Conservation (phyloP, 805 yeast genomes). For the Schizosaccharomyces cryophilus region DNA sequence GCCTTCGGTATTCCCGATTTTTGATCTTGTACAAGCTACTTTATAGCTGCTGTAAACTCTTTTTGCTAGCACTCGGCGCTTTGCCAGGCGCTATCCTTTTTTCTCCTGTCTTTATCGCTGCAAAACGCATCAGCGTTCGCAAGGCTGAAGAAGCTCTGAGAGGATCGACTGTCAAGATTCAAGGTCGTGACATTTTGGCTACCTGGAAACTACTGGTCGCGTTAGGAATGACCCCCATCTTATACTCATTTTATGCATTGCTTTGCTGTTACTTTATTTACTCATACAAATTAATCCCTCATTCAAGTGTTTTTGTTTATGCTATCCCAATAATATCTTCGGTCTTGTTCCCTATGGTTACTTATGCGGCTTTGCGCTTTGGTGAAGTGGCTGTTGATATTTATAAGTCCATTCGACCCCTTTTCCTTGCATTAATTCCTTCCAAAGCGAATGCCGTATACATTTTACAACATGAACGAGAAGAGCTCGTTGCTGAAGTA, state of each 20-base stretch:
- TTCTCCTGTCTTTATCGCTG: conserved; percentile 63
- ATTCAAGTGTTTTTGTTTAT: conserved; percentile 17
- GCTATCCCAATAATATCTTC: conserved; percentile 28
- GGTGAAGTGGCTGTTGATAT: conserved; percentile 90
- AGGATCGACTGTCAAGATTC: conserved; percentile 67
- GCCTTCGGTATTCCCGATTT: conserved; percentile 25
- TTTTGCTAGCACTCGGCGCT: conserved; percentile 35
- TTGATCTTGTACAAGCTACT: conserved; percentile 24
- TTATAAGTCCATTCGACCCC: conserved; percentile 58
- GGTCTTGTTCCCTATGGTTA: conserved; percentile 39
- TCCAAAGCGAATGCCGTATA: conserved; percentile 18
- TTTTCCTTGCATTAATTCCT: conserved; percentile 26
- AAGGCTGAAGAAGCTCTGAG: conserved; percentile 65
- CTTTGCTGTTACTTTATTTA: conserved; percentile 16
- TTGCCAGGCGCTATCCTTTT: conserved; percentile 76
- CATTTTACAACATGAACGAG: conserved; percentile 35
- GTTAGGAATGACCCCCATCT: conserved; percentile 66
- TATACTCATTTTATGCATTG: conserved; percentile 57
- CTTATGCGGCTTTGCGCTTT: conserved; percentile 71
- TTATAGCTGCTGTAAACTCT: conserved; percentile 31
- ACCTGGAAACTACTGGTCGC: conserved; percentile 89
- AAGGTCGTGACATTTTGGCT: conserved; percentile 83
- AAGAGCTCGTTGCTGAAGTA: conserved; percentile 40
- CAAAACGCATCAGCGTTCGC: conserved; percentile 44
- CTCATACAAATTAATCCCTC: conserved; percentile 10